A percentile compares a stretch with the other conserved stretches of the same genome.
These are phyloP conservation scores for Inga oerstediana DNA, from an alignment of 306 rosid genomes.

Conservation along the genomic window DNA sequence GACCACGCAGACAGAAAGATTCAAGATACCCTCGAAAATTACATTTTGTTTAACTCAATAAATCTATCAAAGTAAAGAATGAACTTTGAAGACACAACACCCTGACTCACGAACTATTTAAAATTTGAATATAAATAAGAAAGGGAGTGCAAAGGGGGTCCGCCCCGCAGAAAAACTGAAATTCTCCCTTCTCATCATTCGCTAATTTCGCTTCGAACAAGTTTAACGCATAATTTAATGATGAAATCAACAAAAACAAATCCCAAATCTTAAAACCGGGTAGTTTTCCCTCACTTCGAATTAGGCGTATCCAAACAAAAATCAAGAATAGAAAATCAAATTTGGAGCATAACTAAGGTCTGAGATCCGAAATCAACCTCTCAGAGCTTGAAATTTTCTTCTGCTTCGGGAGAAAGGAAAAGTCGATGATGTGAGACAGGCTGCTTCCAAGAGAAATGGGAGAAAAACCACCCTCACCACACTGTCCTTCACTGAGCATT, in stretches of 20 bases:
- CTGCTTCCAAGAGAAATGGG: neutral
- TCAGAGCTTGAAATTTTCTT: neutral
- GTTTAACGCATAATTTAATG: neutral
- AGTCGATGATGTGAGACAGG: neutral
- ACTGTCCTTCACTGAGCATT: neutral
- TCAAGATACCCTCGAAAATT: slow-evolving; percentile 1
- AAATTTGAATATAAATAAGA: neutral
- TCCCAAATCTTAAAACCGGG: slow-evolving; percentile 14
- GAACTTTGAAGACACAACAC: neutral
- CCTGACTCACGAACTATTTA: neutral
- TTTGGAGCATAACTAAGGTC: neutral
- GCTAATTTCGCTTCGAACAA: neutral
- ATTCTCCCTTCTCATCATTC: neutral
- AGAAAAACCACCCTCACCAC: neutral
- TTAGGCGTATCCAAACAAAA: neutral
- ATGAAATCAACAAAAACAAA: neutral
- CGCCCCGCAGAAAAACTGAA: slow-evolving; percentile 20
- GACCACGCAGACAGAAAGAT: slow-evolving; percentile 5
- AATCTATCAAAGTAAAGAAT: neutral
- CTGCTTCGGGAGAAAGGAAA: neutral
- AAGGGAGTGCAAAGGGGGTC: neutral
- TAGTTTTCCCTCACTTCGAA: neutral
- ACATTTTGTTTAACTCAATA: neutral
- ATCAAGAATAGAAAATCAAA: neutral
- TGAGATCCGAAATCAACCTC: slow-evolving; percentile 30